phyloP scores from a whole-genome alignment of 2,329 filamentous ascomycete genomes.

The Hypomyces rosellus region DNA sequence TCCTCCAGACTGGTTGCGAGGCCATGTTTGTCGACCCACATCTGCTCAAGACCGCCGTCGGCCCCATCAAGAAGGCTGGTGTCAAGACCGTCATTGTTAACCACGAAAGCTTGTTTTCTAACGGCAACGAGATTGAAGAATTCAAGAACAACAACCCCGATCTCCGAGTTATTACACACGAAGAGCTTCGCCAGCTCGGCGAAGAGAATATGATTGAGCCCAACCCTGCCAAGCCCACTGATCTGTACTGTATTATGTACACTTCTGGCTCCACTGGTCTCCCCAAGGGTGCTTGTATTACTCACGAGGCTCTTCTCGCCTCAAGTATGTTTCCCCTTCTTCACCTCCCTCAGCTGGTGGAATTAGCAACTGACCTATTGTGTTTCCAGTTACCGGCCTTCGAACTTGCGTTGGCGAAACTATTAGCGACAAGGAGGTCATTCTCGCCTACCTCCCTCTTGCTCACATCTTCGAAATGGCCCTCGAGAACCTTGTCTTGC shows the following conservation, averaged over 20 bases:
- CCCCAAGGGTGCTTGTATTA: conserved; percentile 82
- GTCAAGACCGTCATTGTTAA: conserved; percentile 60
- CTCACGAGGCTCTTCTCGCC: conserved; percentile 73
- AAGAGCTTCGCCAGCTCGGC: conserved; percentile 51
- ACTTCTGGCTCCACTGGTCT: conserved; percentile 86
- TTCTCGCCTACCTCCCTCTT: conserved; percentile 87
- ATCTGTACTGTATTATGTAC: conserved; percentile 79
- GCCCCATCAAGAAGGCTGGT: conserved; percentile 49
- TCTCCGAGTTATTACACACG: conserved; percentile 47
- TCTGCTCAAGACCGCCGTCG: conserved; percentile 56
- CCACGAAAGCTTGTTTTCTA: conserved; percentile 46
- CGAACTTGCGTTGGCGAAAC: conserved; percentile 70
- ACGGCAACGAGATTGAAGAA: conserved; percentile 43
- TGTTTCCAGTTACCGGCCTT: conserved; percentile 62
- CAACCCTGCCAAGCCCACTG: conserved; percentile 64
- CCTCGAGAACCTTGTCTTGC: conserved; percentile 85
- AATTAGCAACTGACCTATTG: background rate
- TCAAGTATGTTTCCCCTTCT: conserved; percentile 42
- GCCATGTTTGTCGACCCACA: conserved; percentile 85
- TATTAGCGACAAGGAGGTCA: conserved; percentile 68
- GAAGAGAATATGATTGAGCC: conserved; percentile 65
- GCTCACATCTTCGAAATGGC: conserved; percentile 96
- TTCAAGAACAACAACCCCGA: conserved; percentile 52
- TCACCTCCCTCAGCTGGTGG: background rate
- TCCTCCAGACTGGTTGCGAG: conserved; percentile 71